phyloP scores from a whole-genome alignment of 2,329 filamentous ascomycete species.

The Fusarium siculi region DNA sequence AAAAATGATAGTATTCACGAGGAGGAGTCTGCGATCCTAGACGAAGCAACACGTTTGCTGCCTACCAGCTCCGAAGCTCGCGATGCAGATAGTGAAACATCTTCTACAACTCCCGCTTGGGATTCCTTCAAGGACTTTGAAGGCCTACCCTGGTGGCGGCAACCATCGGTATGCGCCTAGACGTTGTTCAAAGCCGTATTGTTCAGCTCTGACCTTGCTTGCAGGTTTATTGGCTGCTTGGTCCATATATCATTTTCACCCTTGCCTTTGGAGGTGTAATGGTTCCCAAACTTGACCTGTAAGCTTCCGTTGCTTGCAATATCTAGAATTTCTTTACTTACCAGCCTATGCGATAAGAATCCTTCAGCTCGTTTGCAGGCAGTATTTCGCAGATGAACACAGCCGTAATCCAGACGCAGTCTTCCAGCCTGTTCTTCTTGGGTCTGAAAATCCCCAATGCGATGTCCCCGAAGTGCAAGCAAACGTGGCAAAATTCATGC shows the following conservation, averaged over 20 bases:
- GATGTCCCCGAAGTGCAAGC: conserved; percentile 81
- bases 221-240: conserved; percentile 84
- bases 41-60: conserved; percentile 55
- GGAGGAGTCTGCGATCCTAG: conserved; percentile 15
- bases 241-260: conserved; percentile 82
- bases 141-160: conserved; percentile 69
- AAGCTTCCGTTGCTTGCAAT: conserved; percentile 42
- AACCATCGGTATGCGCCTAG: conserved; percentile 65
- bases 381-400: conserved; percentile 79
- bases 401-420: conserved; percentile 67
- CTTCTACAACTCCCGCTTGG: conserved; percentile 52
- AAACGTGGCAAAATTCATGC: conserved; percentile 79
- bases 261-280: conserved; percentile 87
- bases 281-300: conserved; percentile 87
- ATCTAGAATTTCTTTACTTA: conserved; percentile 18
- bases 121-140: conserved; percentile 67
- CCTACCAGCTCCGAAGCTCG: conserved; percentile 36
- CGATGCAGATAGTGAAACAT: conserved; percentile 18
- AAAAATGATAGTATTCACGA: conserved; percentile 1
- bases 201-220: conserved; percentile 37
- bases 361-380: conserved; percentile 82
- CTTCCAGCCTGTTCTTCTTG: conserved; percentile 72
- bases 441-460: conserved; percentile 81
- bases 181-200: background rate
- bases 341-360: conserved; percentile 61